Percentiles rank a stretch among this genome's conserved stretches.
Evolutionary conservation across 169 alveolate species (phyloP).

Genomic region (Eimeria necatrix): DNA sequence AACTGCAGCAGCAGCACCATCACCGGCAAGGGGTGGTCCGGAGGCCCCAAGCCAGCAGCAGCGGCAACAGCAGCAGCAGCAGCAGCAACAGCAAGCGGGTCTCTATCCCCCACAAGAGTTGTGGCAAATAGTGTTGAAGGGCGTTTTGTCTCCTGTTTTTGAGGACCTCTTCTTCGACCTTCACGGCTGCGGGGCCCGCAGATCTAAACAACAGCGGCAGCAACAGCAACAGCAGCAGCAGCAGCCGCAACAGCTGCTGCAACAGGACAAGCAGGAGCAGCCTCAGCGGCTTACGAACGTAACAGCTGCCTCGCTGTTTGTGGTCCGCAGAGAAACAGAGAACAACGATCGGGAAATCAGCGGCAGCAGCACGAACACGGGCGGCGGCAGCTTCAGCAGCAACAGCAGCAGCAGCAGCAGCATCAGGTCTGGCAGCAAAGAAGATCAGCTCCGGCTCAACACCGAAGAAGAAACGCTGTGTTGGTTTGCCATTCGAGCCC

Average conservation of each 20-base stretch:
- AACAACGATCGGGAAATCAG: slow-evolving; percentile 41
- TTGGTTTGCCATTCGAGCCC: not conserved
- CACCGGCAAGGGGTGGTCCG: not conserved
- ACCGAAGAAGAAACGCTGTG: slow-evolving; percentile 56
- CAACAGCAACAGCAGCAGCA: slow-evolving; percentile 36
- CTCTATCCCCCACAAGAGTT: not conserved
- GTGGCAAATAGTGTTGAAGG: slow-evolving; percentile 51
- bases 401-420: slow-evolving; percentile 44
- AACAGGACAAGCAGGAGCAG: not conserved
- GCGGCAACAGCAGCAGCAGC: slow-evolving; percentile 8
- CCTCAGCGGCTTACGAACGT: slow-evolving; percentile 13
- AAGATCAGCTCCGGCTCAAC: not conserved
- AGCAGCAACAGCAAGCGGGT: not conserved
- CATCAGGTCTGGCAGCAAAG: not conserved
- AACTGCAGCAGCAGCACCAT: not conserved
- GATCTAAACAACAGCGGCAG: not conserved
- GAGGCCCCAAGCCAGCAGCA: not conserved
- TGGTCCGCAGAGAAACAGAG: slow-evolving; percentile 1
- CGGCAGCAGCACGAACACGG: slow-evolving; percentile 33
- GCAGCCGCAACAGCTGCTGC: slow-evolving; percentile 30
- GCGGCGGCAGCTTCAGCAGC: slow-evolving; percentile 66
- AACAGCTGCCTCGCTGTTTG: slow-evolving; percentile 19
- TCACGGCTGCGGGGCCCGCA: slow-evolving; percentile 8
- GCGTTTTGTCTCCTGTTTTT: slow-evolving; percentile 34
- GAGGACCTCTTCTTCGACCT: slow-evolving; percentile 52